Percentiles rank a stretch among this genome's conserved stretches.
phyloP scores from a whole-genome alignment of 805 yeast species.

The Brettanomyces sp. region DNA sequence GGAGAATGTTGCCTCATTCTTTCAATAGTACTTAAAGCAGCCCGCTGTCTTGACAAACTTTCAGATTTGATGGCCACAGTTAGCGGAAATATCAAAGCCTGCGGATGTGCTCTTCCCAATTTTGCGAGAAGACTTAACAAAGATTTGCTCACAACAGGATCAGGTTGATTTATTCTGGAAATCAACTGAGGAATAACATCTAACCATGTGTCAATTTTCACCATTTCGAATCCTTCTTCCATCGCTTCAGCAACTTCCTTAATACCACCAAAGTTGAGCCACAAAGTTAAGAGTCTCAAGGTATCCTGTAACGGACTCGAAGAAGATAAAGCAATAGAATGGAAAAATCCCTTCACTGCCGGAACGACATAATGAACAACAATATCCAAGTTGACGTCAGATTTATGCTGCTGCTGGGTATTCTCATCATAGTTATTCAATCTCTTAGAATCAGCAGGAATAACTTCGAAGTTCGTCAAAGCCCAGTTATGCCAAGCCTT shows the following conservation, averaged over 20 bases:
- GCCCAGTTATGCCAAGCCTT: conserved; percentile 99
- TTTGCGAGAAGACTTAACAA: conserved; percentile 74
- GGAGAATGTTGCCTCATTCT: conserved; percentile 88
- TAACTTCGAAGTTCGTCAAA: conserved; percentile 90
- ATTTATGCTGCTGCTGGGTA: conserved; percentile 7
- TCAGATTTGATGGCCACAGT: conserved; percentile 95
- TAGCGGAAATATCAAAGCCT: conserved; percentile 88
- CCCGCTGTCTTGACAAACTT: conserved; percentile 78
- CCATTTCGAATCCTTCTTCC: conserved; percentile 82
- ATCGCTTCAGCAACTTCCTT: conserved; percentile 87
- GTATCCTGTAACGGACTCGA: conserved; percentile 90
- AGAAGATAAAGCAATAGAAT: conserved; percentile 79
- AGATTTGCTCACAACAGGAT: conserved; percentile 72
- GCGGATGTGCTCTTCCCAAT: conserved; percentile 93
- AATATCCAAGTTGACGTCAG: conserved; percentile 37
- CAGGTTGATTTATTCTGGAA: conserved; percentile 93
- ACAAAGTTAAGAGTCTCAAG: conserved; percentile 75
- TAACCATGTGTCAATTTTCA: conserved; percentile 87
- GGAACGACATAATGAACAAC: conserved; percentile 88
- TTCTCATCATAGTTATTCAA: conserved; percentile 8
- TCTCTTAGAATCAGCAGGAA: conserved; percentile 42
- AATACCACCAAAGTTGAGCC: conserved; percentile 95
- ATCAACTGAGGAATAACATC: conserved; percentile 93
- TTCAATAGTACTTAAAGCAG: conserved; percentile 85
- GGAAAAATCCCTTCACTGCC: conserved; percentile 92